Percentiles rank a stretch among this genome's conserved stretches.
Evolutionary conservation across 2,329 filamentous ascomycete genomes (phyloP).

Genomic region (Dactylellina haptotyla): DNA sequence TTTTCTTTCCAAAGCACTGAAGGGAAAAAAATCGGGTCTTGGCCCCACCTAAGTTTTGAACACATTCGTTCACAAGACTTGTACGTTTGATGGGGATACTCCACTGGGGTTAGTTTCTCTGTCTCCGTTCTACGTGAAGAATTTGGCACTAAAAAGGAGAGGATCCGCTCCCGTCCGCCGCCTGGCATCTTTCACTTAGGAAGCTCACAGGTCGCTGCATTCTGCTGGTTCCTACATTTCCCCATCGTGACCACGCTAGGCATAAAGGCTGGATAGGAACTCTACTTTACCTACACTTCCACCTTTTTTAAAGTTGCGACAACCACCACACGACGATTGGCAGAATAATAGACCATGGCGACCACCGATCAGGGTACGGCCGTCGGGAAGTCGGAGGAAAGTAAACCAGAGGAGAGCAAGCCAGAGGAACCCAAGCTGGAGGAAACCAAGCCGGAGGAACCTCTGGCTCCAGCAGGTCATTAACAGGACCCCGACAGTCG

Average conservation of each 20-base stretch:
- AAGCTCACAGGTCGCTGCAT: constrained; percentile 29
- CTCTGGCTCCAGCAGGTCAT: no score
- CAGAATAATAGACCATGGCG: constrained; percentile 20
- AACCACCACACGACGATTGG: constrained; percentile 15
- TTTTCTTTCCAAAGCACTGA: neutral
- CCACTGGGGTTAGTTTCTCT: constrained; percentile 33
- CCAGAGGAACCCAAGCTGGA: no score
- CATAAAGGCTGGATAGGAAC: constrained; percentile 15
- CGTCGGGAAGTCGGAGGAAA: neutral
- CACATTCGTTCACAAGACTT: constrained; percentile 33
- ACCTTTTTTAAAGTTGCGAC: constrained; percentile 28
- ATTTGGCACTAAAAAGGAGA: constrained; percentile 54
- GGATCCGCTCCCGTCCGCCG: constrained; percentile 54
- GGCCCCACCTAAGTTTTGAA: constrained; percentile 39
- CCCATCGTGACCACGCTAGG: constrained; percentile 31
- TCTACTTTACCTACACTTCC: neutral
- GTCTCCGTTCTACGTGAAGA: constrained; percentile 19
- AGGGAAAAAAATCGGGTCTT: constrained; percentile 21
- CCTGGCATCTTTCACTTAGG: constrained; percentile 27
- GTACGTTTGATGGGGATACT: constrained; percentile 21
- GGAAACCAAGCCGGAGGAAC: no score
- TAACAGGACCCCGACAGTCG: neutral
- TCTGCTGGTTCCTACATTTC: constrained; percentile 1
- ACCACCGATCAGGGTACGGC: constrained; percentile 10
- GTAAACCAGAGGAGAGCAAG: no score